Percentiles rank a stretch among this genome's conserved stretches.
Conservation (phyloP, 371 early-diverging fungal genomes). For the Mucor ambiguus region DNA sequence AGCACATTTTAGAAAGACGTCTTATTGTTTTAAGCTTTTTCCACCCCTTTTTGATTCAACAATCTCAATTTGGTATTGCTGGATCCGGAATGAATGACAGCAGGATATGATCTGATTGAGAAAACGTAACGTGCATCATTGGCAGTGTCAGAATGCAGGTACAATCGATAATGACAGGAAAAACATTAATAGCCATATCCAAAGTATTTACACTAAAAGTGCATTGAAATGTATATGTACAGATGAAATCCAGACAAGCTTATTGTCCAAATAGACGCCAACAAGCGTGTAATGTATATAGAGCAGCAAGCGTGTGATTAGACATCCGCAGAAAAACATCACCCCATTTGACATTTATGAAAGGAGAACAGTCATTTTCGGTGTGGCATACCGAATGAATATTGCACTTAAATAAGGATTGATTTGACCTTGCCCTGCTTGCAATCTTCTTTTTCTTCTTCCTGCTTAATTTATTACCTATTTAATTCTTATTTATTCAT, state of each 20-base stretch:
- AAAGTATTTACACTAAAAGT: background rate
- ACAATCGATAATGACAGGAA: background rate
- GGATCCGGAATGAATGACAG: background rate
- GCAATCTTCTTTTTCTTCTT: background rate
- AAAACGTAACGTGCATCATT: background rate
- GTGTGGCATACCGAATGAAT: conserved; percentile 16
- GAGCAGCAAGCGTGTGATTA: background rate
- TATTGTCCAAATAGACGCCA: background rate
- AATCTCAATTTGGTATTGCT: background rate
- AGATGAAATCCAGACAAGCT: background rate
- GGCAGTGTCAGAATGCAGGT: background rate
- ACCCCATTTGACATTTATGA: conserved; percentile 12
- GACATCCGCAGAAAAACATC: conserved; percentile 18
- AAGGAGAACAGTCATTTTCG: conserved; percentile 2
- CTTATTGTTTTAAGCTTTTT: background rate
- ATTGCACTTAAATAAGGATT: background rate
- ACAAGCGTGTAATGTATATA: background rate
- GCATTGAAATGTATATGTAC: background rate
- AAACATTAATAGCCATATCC: background rate
- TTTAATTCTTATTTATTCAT: background rate
- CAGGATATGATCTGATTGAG: background rate
- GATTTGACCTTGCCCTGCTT: background rate
- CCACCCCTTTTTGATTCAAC: background rate
- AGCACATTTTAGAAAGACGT: background rate
- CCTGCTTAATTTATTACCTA: background rate